Evolutionary conservation across 2,329 filamentous ascomycete genomes (phyloP).

Genomic region (Knoxdaviesia capensis): DNA sequence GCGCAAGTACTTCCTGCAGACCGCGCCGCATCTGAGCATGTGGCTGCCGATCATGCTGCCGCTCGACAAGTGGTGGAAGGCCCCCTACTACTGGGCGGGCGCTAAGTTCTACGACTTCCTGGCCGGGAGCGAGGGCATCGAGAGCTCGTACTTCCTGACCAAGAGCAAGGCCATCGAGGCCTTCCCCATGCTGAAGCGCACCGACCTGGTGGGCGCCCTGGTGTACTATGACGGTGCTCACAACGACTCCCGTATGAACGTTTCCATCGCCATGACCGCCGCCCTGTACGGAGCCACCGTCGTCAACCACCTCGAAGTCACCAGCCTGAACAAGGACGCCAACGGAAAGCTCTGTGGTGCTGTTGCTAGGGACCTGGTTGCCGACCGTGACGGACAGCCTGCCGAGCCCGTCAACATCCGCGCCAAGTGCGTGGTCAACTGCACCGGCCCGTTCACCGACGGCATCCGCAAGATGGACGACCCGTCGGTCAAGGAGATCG

Average conservation of each 20-base stretch:
- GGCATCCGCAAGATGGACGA: constrained; percentile 75
- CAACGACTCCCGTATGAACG: constrained; percentile 86
- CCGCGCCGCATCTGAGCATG: constrained; percentile 50
- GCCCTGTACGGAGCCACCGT: constrained; percentile 72
- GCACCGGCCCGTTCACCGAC: constrained; percentile 75
- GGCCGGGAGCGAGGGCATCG: constrained; percentile 70
- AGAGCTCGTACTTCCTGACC: constrained; percentile 75
- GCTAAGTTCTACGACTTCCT: constrained; percentile 73
- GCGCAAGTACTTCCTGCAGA: constrained; percentile 56
- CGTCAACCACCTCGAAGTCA: constrained; percentile 70
- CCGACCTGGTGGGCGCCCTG: constrained; percentile 58
- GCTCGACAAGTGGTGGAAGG: constrained; percentile 58
- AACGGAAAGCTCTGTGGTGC: constrained; percentile 57
- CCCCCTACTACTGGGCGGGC: constrained; percentile 56
- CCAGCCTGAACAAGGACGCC: constrained; percentile 51
- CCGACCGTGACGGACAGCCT: constrained; percentile 37
- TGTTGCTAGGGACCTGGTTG: constrained; percentile 48
- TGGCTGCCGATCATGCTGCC: constrained; percentile 64
- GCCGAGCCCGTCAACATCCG: constrained; percentile 47
- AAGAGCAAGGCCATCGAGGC: constrained; percentile 71
- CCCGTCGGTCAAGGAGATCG: constrained; percentile 49
- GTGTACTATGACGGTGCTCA: constrained; percentile 88
- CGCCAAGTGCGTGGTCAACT: constrained; percentile 71
- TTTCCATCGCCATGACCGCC: constrained; percentile 71
- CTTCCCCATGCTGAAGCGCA: constrained; percentile 74